These are phyloP conservation scores for Capsella bursapastoris DNA, from an alignment of 345 rosid species.

Conservation along the genomic window DNA sequence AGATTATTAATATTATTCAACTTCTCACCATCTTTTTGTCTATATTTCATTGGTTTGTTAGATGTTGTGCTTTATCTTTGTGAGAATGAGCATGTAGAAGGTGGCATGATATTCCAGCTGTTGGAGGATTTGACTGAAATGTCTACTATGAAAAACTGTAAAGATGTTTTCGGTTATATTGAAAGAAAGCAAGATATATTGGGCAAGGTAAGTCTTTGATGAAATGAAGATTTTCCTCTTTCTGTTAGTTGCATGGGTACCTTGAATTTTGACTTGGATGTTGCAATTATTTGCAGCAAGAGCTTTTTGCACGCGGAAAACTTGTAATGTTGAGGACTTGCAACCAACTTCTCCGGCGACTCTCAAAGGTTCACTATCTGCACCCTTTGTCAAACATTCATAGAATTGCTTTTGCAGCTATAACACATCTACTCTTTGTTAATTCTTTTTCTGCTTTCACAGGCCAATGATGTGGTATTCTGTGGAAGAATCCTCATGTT, in stretches of 20 bases:
- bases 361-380: conserved; percentile 70
- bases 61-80: conserved; percentile 93
- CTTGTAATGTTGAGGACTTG: conserved; percentile 99
- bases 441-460: conserved; percentile 33
- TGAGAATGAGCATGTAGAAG: conserved; percentile 97
- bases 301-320: conserved; percentile 98
- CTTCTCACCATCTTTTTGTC: conserved; percentile 8
- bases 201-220: conserved; percentile 67
- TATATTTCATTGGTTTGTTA: conserved; percentile 40
- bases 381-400: not conserved
- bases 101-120: conserved; percentile 98
- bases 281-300: conserved; percentile 65
- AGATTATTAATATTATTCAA: conserved; percentile 1
- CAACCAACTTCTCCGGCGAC: conserved; percentile 98
- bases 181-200: conserved; percentile 93
- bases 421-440: conserved; percentile 17
- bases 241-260: conserved; percentile 20
- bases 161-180: conserved; percentile 90
- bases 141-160: conserved; percentile 96
- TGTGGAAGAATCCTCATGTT: conserved; percentile 98
- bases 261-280: conserved; percentile 31
- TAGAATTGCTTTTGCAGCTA: not conserved
- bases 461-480: conserved; percentile 98
- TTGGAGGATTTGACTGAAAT: conserved; percentile 97
- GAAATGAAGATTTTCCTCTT: not conserved